Evolutionary conservation across 495 filamentous ascomycete genomes (phyloP).

Genomic region (Massariosphaeria phaeospora): DNA sequence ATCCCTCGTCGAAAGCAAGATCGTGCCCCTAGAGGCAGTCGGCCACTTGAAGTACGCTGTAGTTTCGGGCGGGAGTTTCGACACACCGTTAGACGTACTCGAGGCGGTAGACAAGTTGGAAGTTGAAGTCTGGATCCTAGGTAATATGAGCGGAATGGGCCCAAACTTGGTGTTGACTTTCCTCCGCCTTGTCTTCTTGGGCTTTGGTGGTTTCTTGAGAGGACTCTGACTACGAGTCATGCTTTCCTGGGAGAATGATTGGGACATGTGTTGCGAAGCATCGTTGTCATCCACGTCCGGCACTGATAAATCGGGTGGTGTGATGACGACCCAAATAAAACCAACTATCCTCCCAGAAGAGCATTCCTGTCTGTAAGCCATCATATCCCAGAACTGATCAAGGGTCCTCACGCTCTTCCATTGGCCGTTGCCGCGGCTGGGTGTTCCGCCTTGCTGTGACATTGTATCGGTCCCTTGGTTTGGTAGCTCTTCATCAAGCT

Average conservation of each 20-base stretch:
- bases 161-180: slow-evolving; percentile 39
- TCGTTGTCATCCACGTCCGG: slow-evolving; percentile 35
- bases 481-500: slow-evolving; percentile 75
- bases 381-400: slow-evolving; percentile 97
- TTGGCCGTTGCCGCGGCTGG: slow-evolving; percentile 50
- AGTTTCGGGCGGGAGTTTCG: slow-evolving; percentile 37
- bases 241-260: slow-evolving; percentile 5
- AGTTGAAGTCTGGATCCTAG: slow-evolving; percentile 48
- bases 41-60: slow-evolving; percentile 68
- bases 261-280: slow-evolving; percentile 11
- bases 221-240: neutral
- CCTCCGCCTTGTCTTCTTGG: slow-evolving; percentile 9
- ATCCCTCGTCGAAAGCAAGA: slow-evolving; percentile 62
- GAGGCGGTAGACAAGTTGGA: slow-evolving; percentile 34
- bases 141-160: slow-evolving; percentile 50
- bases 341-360: slow-evolving; percentile 85
- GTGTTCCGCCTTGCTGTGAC: slow-evolving; percentile 35
- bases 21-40: slow-evolving; percentile 58
- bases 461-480: slow-evolving; percentile 42
- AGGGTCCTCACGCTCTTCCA: slow-evolving; percentile 81
- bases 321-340: slow-evolving; percentile 89
- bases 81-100: slow-evolving; percentile 36
- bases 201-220: slow-evolving; percentile 2
- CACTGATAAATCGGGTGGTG: slow-evolving; percentile 41
- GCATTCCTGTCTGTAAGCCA: slow-evolving; percentile 95